A percentile compares a stretch with the other conserved stretches of the same genome.
phyloP scores from a whole-genome alignment of 306 rosid species.

The Alnus rubra region DNA sequence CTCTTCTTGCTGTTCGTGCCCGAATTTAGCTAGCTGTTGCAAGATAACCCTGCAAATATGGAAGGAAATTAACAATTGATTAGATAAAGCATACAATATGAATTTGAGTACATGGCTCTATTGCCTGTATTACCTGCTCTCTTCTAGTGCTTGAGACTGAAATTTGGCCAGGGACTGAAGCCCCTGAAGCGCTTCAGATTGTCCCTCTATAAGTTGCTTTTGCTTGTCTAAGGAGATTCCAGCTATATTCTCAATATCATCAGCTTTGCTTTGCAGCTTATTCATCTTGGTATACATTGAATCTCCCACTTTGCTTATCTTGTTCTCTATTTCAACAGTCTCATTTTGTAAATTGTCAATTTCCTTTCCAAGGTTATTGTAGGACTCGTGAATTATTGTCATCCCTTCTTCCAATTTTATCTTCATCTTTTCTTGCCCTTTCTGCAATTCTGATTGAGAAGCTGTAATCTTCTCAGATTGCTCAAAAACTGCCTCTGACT shows the following conservation, averaged over 20 bases:
- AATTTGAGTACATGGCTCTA: neutral
- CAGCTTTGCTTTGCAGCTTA: constrained; percentile 59
- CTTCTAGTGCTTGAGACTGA: constrained; percentile 75
- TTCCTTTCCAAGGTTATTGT: constrained; percentile 53
- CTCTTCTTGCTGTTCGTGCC: constrained; percentile 68
- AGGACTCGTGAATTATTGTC: constrained; percentile 50
- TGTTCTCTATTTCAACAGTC: constrained; percentile 55
- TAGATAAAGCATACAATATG: neutral
- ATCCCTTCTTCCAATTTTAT: constrained; percentile 58
- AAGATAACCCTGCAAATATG: constrained; percentile 47
- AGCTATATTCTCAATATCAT: constrained; percentile 64
- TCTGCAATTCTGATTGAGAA: constrained; percentile 53
- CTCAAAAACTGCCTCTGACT: constrained; percentile 55
- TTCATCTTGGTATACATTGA: constrained; percentile 57
- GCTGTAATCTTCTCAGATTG: constrained; percentile 55
- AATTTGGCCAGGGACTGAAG: constrained; percentile 49
- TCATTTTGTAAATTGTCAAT: constrained; percentile 52
- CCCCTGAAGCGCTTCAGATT: constrained; percentile 55
- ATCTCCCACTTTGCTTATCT: constrained; percentile 63
- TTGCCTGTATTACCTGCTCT: constrained; percentile 54
- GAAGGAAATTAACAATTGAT: neutral
- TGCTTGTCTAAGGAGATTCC: constrained; percentile 74
- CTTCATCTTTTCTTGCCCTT: constrained; percentile 65
- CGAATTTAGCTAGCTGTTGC: constrained; percentile 53
- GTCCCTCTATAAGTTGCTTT: constrained; percentile 67